phyloP scores from a whole-genome alignment of 2,329 filamentous ascomycete genomes.

The Penicillium sp. region DNA sequence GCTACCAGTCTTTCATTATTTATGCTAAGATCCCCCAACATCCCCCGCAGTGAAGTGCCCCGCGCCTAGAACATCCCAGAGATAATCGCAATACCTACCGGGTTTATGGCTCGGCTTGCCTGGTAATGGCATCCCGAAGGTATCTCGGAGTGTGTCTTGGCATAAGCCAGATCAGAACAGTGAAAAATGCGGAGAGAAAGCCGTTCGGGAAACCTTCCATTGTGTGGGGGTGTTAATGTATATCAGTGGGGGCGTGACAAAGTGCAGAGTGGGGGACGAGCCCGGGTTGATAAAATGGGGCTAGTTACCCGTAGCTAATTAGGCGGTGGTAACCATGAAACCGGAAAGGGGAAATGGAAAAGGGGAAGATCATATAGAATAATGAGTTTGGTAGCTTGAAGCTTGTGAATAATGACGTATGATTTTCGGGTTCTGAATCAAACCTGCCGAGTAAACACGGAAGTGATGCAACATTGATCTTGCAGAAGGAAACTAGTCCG shows the following conservation, averaged over 20 bases:
- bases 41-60: too few relatives aligned
- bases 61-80: neutral
- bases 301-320: neutral
- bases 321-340: neutral
- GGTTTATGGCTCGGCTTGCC: neutral
- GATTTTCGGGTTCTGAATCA: neutral
- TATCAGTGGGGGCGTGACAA: conserved; percentile 6
- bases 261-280: neutral
- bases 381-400: neutral
- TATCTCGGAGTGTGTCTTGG: neutral
- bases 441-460: neutral
- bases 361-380: neutral
- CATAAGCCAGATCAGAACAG: neutral
- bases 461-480: conserved; percentile 10
- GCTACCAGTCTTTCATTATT: too few relatives aligned
- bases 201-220: conserved; percentile 14
- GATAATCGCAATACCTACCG: neutral
- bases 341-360: neutral
- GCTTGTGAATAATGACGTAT: neutral
- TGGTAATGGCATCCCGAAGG: neutral
- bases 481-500: conserved; percentile 18
- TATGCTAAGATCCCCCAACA: too few relatives aligned
- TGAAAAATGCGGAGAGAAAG: neutral
- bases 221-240: neutral
- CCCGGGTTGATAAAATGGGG: neutral